Base-by-base conservation (phyloP, 1,139 yeast species). In the Kurtzmaniella natalensis region DNA sequence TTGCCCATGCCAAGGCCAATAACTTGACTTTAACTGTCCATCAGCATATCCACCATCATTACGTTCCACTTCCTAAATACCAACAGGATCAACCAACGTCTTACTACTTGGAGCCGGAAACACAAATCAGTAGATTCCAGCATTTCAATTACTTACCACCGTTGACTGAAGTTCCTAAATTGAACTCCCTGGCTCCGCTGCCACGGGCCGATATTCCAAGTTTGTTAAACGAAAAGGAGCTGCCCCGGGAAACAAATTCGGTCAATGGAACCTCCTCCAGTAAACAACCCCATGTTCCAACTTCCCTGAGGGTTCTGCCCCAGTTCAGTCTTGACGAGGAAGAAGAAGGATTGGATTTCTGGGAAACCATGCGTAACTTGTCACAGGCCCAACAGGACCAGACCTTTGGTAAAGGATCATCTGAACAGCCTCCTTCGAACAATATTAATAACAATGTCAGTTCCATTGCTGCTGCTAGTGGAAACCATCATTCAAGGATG, bases 1-100 rank as follows among this genome's bases (percentile, higher is more conserved):
- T 82, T 8, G 72, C 75, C 23, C 70, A 79, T 36, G 94, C 95
- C 1, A 76, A 76, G 37, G 60, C 63, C 28, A 64, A 76, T 44
- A 72, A 76, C 20, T 67, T 84, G 37, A 72, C 76, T 36, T 70
- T 87, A 8, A 78, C 87, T 4, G 76, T 87, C 13, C 95, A 86
- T 57, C 95, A 87, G 52, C 95, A 87, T 56, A 80, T 85, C 34
- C 87, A 83, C 49, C 85, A 81, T 50, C 83, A 76, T 51, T 76
- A 77, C 49, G 57, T 70, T 2, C 67, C 74, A 1, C 64, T 59
- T 3, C 55, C 54, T 4, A 26, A 26, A 26, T 26, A 18, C 28
- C 29, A 30, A 16, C 37, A 18, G 32, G 30, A 10, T 17, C 32
- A 18, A 16, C 28, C 27, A 35, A n/a, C n/a, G n/a, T 31, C 20